Evolutionary conservation across 2,329 filamentous ascomycete genomes (phyloP).

Genomic region (Ceratocystis variospora): DNA sequence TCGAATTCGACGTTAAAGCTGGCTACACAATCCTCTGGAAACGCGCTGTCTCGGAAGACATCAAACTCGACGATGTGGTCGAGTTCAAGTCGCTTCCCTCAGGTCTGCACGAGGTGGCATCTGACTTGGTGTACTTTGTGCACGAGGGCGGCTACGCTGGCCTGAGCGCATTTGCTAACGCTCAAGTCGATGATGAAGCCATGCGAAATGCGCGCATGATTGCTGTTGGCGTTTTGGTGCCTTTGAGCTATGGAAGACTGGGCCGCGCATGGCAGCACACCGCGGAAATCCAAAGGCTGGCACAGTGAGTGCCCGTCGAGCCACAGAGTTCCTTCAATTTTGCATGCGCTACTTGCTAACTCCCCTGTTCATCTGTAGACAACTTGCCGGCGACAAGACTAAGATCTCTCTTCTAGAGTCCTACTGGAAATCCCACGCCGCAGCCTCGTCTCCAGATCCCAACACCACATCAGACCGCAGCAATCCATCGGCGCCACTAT

Average conservation of each 20-base stretch:
- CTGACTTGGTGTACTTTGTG: constrained; percentile 89
- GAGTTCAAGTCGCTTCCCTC: constrained; percentile 96
- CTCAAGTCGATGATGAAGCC: constrained; percentile 58
- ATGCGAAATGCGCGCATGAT: constrained; percentile 85
- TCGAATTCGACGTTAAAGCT: constrained; percentile 83
- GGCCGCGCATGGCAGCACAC: constrained; percentile 86
- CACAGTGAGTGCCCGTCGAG: constrained; percentile 38
- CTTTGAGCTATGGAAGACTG: constrained; percentile 68
- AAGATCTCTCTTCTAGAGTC: constrained; percentile 53
- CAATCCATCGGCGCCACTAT: not conserved
- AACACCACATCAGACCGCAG: constrained; percentile 25
- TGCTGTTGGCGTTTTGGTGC: constrained; percentile 77
- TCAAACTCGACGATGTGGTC: constrained; percentile 71
- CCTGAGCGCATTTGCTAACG: constrained; percentile 81
- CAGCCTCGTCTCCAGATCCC: constrained; percentile 33
- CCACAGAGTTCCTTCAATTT: not conserved
- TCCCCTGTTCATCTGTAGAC: constrained; percentile 26
- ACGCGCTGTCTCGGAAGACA: constrained; percentile 45
- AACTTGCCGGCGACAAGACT: constrained; percentile 50
- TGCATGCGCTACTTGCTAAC: constrained; percentile 20
- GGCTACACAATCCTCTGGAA: constrained; percentile 90
- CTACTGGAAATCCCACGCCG: constrained; percentile 55
- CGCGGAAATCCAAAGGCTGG: constrained; percentile 58
- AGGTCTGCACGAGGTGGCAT: constrained; percentile 72
- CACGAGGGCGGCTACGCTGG: constrained; percentile 69